These are phyloP conservation scores for Arthonia radiata DNA, from an alignment of 495 filamentous ascomycete genomes.

Conservation along the genomic window DNA sequence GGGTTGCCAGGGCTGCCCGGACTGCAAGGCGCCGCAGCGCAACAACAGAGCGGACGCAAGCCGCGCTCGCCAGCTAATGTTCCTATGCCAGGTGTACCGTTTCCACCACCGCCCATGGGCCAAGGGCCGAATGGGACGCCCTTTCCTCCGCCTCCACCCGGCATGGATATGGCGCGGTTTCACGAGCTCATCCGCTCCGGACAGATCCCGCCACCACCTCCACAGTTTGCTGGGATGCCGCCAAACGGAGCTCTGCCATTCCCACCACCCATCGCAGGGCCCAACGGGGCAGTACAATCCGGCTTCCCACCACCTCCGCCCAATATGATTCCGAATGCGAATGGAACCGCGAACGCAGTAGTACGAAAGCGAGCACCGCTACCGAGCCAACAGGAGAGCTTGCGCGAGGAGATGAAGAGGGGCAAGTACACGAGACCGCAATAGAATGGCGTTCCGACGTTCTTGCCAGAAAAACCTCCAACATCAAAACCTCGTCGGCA, in stretches of 20 bases:
- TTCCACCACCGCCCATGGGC: conserved; percentile 11
- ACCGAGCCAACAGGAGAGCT: conserved; percentile 61
- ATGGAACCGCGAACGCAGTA: conserved; percentile 3
- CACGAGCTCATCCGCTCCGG: conserved; percentile 3
- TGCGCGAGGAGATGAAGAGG: conserved; percentile 46
- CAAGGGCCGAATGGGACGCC: conserved; percentile 3
- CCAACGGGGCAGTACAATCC: conserved; percentile 9
- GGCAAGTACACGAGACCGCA: too few relatives aligned
- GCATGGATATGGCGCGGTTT: conserved; percentile 2
- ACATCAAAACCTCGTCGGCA: conserved; percentile 34
- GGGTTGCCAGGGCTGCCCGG: conserved; percentile 21
- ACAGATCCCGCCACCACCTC: conserved; percentile 7
- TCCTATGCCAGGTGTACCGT: conserved; percentile 9
- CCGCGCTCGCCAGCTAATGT: too few relatives aligned
- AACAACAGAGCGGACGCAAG: conserved; percentile 4
- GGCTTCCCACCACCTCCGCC: too few relatives aligned
- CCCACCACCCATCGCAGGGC: conserved; percentile 13
- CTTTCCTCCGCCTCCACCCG: conserved; percentile 4
- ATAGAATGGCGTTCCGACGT: conserved; percentile 1
- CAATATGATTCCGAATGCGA: conserved; percentile 9
- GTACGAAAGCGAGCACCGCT: conserved; percentile 34
- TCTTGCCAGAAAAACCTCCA: conserved; percentile 26
- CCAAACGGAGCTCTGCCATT: conserved; percentile 7
- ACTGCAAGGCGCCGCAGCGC: conserved; percentile 16
- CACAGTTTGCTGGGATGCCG: conserved; percentile 4